A percentile compares a stretch with the other conserved stretches of the same genome.
phyloP scores from a whole-genome alignment of 345 rosid species.

The Eucalyptus polyanthemos region DNA sequence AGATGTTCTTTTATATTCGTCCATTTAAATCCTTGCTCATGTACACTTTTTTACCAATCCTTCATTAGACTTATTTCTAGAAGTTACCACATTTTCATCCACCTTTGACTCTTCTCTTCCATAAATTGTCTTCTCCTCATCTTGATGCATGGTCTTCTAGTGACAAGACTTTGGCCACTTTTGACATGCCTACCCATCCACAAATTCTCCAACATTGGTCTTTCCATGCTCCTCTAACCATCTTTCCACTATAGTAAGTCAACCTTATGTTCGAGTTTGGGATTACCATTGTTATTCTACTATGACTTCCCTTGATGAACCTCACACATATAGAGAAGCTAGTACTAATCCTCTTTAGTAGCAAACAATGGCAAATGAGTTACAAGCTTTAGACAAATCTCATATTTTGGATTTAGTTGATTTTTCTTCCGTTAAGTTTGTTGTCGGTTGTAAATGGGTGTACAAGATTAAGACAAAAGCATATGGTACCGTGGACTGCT shows the following conservation, averaged over 20 bases:
- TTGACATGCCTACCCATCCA: background rate
- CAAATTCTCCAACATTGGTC: background rate
- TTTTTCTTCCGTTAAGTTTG: too few species aligned
- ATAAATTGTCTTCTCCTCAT: background rate
- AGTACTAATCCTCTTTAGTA: background rate
- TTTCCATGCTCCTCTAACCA: background rate
- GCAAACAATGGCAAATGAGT: background rate
- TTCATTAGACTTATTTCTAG: background rate
- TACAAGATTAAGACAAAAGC: too few species aligned
- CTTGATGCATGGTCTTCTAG: background rate
- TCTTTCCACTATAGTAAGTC: background rate
- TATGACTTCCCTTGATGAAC: background rate
- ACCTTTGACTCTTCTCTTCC: background rate
- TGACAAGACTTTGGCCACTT: background rate
- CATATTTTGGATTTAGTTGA: too few species aligned
- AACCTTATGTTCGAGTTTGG: background rate
- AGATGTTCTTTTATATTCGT: background rate
- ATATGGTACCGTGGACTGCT: background rate
- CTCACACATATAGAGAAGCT: background rate
- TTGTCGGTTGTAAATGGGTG: too few species aligned
- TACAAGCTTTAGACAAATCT: background rate
- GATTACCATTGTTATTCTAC: background rate
- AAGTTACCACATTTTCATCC: background rate
- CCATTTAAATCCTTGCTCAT: background rate
- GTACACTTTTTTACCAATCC: background rate